A percentile compares a stretch with the other conserved stretches of the same genome.
Evolutionary conservation across 2,329 filamentous ascomycete genomes (phyloP).

Genomic region (Trichoderma afroharzianum): DNA sequence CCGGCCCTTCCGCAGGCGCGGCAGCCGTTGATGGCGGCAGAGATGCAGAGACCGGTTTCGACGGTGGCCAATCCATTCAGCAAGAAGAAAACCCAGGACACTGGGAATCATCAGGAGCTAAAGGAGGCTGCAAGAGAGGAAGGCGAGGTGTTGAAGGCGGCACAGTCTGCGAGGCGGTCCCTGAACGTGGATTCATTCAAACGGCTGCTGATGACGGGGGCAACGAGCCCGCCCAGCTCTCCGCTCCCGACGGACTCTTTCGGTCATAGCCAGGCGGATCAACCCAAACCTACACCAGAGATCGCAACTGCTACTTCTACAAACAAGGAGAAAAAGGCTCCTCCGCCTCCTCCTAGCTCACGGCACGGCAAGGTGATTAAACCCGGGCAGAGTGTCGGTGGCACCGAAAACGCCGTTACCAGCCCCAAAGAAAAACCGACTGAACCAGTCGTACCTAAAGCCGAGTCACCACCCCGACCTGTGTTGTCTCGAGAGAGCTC

Average conservation of each 20-base stretch:
- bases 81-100: conserved; percentile 51
- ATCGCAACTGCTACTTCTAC: neutral
- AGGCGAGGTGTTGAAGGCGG: conserved; percentile 32
- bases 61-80: conserved; percentile 46
- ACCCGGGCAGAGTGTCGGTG: conserved; percentile 14
- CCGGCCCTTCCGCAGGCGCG: conserved; percentile 12
- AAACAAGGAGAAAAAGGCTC: conserved; percentile 54
- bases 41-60: conserved; percentile 19
- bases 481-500: neutral
- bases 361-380: conserved; percentile 74
- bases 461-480: neutral
- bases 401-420: conserved; percentile 24
- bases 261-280: neutral
- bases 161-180: conserved; percentile 38
- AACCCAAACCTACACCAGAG: neutral
- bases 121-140: conserved; percentile 30
- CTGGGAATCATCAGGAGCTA: conserved; percentile 33
- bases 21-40: neutral
- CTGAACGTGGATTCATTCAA: conserved; percentile 78
- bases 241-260: conserved; percentile 15
- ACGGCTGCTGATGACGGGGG: conserved; percentile 70
- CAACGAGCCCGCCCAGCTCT: conserved; percentile 37
- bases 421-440: conserved; percentile 19
- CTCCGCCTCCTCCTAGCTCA: conserved; percentile 69
- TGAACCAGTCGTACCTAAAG: conserved; percentile 11